Evolutionary conservation across 441 rosid genomes (phyloP).

Genomic region (Metrosideros polymorpha): DNA sequence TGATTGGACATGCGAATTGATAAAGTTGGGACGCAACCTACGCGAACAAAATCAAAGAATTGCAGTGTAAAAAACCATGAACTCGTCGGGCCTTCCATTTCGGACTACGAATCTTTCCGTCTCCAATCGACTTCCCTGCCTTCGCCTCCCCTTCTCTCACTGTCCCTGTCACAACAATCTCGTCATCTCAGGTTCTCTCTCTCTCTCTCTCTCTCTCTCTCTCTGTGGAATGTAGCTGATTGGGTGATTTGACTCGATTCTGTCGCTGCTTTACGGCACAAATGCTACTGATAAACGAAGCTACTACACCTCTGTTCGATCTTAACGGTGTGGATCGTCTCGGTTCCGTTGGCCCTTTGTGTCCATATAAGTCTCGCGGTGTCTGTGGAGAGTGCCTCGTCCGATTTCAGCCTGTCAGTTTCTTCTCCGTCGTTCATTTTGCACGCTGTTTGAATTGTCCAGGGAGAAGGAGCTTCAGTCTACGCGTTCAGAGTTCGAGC

Average conservation of each 20-base stretch:
- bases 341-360: not conserved
- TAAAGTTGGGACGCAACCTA: not conserved
- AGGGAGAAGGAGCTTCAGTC: constrained; percentile 15
- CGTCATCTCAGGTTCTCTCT: constrained; percentile 10
- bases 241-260: not conserved
- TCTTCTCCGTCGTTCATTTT: not conserved
- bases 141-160: not conserved
- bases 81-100: not conserved
- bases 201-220: not conserved
- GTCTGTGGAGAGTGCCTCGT: not conserved
- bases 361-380: not conserved
- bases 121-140: not conserved
- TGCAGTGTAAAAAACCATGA: not conserved
- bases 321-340: not conserved
- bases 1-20: not conserved
- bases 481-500: constrained; percentile 12
- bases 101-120: not conserved
- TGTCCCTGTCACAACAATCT: not conserved
- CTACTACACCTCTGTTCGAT: not conserved
- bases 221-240: not conserved
- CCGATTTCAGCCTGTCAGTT: not conserved
- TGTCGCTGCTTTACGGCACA: not conserved
- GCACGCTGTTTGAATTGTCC: not conserved
- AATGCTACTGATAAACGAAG: not conserved
- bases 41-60: not conserved